Percentiles rank a stretch among this genome's conserved stretches.
phyloP scores from a whole-genome alignment of 176 grass and related monocot species.

The Themeda triandra region DNA sequence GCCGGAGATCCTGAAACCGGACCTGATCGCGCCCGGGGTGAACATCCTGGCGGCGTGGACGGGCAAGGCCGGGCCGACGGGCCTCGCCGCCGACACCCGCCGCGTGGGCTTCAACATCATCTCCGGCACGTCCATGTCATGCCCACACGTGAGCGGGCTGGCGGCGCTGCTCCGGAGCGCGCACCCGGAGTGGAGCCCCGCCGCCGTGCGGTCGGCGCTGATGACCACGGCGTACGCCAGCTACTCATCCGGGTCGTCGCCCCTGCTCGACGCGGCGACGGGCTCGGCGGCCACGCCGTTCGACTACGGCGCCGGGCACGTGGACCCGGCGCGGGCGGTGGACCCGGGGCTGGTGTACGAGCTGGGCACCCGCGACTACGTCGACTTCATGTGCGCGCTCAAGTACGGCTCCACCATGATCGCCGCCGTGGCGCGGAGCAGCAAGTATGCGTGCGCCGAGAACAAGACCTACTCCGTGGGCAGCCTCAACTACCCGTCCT shows the following conservation, averaged over 20 bases:
- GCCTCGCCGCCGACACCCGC: slow-evolving; percentile 47
- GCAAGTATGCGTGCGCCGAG: slow-evolving; percentile 34
- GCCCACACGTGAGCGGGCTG: slow-evolving; percentile 82
- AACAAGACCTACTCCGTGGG: slow-evolving; percentile 51
- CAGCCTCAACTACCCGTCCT: slow-evolving; percentile 88
- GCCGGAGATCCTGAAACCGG: slow-evolving; percentile 80
- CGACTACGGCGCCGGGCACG: slow-evolving; percentile 82
- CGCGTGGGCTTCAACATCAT: slow-evolving; percentile 79
- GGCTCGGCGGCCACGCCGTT: slow-evolving; percentile 61
- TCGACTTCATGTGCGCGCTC: slow-evolving; percentile 85
- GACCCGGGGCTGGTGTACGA: slow-evolving; percentile 86
- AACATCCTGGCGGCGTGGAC: slow-evolving; percentile 96
- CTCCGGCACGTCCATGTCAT: slow-evolving; percentile 94
- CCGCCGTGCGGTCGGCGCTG: slow-evolving; percentile 71
- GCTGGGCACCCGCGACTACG: slow-evolving; percentile 50
- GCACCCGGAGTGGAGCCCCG: slow-evolving; percentile 80
- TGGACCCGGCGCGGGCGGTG: slow-evolving; percentile 50
- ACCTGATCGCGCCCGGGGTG: slow-evolving; percentile 72
- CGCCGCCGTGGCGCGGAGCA: slow-evolving; percentile 50
- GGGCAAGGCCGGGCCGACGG: slow-evolving; percentile 67
- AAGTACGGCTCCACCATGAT: slow-evolving; percentile 79
- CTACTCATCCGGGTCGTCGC: slow-evolving; percentile 26
- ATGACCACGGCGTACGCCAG: slow-evolving; percentile 89
- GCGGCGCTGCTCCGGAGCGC: slow-evolving; percentile 54
- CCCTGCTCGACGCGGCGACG: slow-evolving; percentile 65